Evolutionary conservation across 1,284 basidiomycete species (phyloP).

Genomic region (Ceratobasidium sp.): DNA sequence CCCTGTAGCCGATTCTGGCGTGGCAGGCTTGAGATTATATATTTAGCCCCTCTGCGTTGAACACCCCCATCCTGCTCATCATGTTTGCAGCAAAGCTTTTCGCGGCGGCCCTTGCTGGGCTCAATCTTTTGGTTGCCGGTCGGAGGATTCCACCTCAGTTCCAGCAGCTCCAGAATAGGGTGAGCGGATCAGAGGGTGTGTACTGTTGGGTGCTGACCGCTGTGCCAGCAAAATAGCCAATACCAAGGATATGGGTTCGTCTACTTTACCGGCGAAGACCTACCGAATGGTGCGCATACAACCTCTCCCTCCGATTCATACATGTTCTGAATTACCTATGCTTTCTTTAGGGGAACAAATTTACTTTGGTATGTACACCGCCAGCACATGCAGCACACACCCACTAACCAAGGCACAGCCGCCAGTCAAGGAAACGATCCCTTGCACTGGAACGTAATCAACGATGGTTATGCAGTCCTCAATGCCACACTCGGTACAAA

Average conservation of each 20-base stretch:
- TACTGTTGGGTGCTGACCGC: background rate
- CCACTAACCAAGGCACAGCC: background rate
- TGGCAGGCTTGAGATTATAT: background rate
- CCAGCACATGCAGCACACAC: background rate
- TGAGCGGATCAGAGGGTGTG: background rate
- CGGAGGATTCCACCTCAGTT: constrained; percentile 14
- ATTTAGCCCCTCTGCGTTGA: background rate
- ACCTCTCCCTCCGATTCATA: background rate
- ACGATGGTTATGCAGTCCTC: constrained; percentile 18
- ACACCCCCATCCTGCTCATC: background rate
- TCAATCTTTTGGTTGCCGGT: constrained; percentile 15
- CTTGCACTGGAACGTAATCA: constrained; percentile 9
- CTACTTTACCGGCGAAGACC: constrained; percentile 33
- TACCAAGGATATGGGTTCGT: constrained; percentile 37
- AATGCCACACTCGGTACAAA: constrained; percentile 26
- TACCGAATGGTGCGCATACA: constrained; percentile 21
- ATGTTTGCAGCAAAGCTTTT: constrained; percentile 20
- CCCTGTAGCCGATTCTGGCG: background rate
- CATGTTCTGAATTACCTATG: background rate
- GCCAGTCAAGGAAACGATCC: constrained; percentile 35
- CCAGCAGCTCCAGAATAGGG: constrained; percentile 26
- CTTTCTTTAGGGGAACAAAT: constrained; percentile 27
- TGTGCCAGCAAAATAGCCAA: constrained; percentile 26
- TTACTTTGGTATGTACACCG: constrained; percentile 13
- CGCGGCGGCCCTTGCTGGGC: constrained; percentile 1